Evolutionary conservation across 2,329 filamentous ascomycete genomes (phyloP), one percentile per base, ranked within the genome.

Genomic region (Fusarium staphyleae): DNA sequence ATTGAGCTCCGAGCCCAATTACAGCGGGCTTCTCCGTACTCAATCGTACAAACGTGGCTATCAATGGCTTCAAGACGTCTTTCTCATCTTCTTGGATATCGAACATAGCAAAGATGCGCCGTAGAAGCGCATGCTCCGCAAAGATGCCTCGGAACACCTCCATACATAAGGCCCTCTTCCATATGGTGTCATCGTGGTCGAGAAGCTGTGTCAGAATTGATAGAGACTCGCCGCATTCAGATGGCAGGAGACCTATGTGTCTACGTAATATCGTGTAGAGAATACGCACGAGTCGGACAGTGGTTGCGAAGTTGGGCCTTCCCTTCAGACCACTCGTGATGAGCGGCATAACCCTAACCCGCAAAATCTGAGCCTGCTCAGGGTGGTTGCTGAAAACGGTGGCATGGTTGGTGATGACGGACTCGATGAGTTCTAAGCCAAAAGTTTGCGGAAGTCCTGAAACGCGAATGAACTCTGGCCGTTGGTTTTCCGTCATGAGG

Each of bases 121-220:
- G 81, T 2, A 97, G 80, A 16, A 96, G 80, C 10, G 82, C 81
- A 29, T 91, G 85, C 54, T 98, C 92, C 0, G 89, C 82, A 73
- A 96, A 96, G 6, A 98, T 83, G 6, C 89, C 88, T 49, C 90
- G 85, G 65, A 97, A 91, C 0, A 97, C 85, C 69, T 99, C 95
- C 84, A 99, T 90, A 58, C 91, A 96, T 5, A 98, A 74, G 0
- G 91, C 87, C 52, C 93, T 83, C 71, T 93, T 97, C 95, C 96
- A 99, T 4, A 87, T 69, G 0, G 86, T 80, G 2, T 88, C 86
- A 59, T 98, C 95, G 43, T 93, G 90, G 67, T 99, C 95, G 12
- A 98, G 81, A 57, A 96, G 83, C 60, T 96, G 89, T 3, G 90
- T 96, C 35, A 98, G 76, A 16, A 96, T 81, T 12, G 89, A 87